These are phyloP conservation scores for Pisolithus microcarpus DNA, from an alignment of 768 basidiomycete genomes.

Conservation along the genomic window DNA sequence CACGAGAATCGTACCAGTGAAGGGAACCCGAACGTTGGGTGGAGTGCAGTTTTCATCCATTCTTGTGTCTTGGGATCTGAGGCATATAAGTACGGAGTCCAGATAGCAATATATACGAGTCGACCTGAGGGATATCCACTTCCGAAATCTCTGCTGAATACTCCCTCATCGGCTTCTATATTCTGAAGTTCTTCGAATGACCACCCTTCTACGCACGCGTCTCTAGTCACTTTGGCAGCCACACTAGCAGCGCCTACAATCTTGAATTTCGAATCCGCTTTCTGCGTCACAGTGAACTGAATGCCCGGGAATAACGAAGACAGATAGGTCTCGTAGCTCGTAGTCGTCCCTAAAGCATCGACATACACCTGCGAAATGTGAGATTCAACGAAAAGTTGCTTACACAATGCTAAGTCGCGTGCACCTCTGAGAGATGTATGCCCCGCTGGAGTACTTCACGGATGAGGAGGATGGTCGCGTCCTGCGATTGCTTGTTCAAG, in stretches of 20 bases:
- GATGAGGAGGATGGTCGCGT: constrained; percentile 86
- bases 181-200: constrained; percentile 55
- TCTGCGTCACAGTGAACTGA: constrained; percentile 79
- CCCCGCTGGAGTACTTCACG: constrained; percentile 76
- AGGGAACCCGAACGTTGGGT: constrained; percentile 90
- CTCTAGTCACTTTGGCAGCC: constrained; percentile 95
- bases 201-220: constrained; percentile 86
- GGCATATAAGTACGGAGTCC: background rate
- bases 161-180: constrained; percentile 1
- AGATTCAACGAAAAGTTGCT: background rate
- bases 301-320: constrained; percentile 77
- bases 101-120: background rate
- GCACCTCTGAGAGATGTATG: constrained; percentile 71
- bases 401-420: constrained; percentile 2
- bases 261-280: constrained; percentile 94
- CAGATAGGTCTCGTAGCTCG: constrained; percentile 79
- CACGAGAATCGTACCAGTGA: constrained; percentile 89
- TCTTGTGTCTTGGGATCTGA: constrained; percentile 87
- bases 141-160: constrained; percentile 38
- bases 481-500: constrained; percentile 80
- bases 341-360: constrained; percentile 86
- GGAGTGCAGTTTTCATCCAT: constrained; percentile 70
- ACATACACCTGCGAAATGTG: constrained; percentile 67
- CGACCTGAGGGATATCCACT: constrained; percentile 90
- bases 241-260: constrained; percentile 97